Conservation (phyloP, 2,329 filamentous ascomycete genomes). For the Ophiocordyceps unilateralis region DNA sequence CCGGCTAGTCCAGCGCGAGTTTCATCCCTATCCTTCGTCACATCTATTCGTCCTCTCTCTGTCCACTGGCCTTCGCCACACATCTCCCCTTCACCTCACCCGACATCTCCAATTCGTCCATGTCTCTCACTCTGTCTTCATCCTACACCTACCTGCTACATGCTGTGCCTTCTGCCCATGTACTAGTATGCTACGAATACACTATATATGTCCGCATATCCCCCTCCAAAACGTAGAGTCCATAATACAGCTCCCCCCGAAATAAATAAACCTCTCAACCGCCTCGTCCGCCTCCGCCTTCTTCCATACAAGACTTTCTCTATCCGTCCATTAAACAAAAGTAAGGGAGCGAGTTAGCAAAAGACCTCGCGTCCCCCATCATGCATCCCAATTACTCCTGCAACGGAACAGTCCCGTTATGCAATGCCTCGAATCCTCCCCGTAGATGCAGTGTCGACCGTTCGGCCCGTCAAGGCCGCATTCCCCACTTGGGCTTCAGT, state of each 20-base stretch:
- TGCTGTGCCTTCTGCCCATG: background rate
- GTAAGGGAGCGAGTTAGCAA: background rate
- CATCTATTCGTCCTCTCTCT: too few relatives aligned
- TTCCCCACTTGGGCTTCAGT: slow-evolving; percentile 42
- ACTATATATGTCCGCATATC: background rate
- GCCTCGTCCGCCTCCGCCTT: too few relatives aligned
- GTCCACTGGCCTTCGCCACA: too few relatives aligned
- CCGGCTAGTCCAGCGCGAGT: too few relatives aligned
- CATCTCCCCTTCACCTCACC: too few relatives aligned
- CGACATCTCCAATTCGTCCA: too few relatives aligned
- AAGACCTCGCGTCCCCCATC: background rate
- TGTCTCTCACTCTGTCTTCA: background rate
- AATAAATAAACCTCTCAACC: background rate
- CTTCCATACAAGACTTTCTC: background rate
- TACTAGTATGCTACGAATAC: background rate
- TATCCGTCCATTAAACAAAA: background rate
- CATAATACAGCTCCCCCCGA: background rate
- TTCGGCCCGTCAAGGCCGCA: slow-evolving; percentile 25
- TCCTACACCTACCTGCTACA: background rate
- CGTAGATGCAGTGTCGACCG: background rate
- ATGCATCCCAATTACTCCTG: slow-evolving; percentile 2
- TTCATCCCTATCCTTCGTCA: background rate
- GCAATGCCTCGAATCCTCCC: background rate
- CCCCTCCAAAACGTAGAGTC: background rate
- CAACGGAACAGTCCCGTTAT: slow-evolving; percentile 1